A percentile compares a stretch with the other conserved stretches of the same genome.
These are phyloP conservation scores for Talaromyces amestolkiae DNA, from an alignment of 2,329 filamentous ascomycete species.

Conservation along the genomic window DNA sequence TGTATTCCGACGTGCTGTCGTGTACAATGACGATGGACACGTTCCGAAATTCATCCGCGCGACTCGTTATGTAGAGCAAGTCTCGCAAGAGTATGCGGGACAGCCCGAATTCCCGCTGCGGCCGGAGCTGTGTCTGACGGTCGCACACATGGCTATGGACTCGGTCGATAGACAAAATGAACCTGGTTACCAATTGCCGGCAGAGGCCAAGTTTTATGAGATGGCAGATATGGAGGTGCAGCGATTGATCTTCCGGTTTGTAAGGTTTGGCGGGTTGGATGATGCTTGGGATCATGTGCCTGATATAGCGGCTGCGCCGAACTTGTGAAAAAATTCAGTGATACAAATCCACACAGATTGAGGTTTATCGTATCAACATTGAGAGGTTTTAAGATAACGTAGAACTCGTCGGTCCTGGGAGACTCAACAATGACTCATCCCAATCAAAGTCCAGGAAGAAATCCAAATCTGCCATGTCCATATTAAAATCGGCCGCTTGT, in stretches of 20 bases:
- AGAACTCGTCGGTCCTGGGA: background rate
- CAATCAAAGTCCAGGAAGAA: constrained; percentile 15
- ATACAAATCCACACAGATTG: no score
- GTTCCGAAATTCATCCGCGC: background rate
- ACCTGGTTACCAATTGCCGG: background rate
- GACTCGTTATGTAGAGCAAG: background rate
- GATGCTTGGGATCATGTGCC: background rate
- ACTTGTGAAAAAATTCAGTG: background rate
- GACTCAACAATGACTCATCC: constrained; percentile 13
- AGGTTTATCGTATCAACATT: background rate
- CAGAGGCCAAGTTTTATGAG: background rate
- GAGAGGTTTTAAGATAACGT: background rate
- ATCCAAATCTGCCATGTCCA: background rate
- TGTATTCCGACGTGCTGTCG: background rate
- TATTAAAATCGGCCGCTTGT: background rate
- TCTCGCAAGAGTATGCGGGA: background rate
- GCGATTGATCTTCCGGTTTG: background rate
- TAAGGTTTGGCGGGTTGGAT: background rate
- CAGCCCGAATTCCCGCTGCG: background rate
- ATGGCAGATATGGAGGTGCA: background rate
- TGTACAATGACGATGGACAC: background rate
- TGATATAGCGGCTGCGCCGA: background rate
- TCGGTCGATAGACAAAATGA: background rate
- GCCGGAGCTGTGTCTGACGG: background rate
- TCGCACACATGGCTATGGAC: background rate